A percentile compares a stretch with the other conserved stretches of the same genome.
Evolutionary conservation across 2,329 filamentous ascomycete species (phyloP).

Genomic region (Dactylellina haptotyla): DNA sequence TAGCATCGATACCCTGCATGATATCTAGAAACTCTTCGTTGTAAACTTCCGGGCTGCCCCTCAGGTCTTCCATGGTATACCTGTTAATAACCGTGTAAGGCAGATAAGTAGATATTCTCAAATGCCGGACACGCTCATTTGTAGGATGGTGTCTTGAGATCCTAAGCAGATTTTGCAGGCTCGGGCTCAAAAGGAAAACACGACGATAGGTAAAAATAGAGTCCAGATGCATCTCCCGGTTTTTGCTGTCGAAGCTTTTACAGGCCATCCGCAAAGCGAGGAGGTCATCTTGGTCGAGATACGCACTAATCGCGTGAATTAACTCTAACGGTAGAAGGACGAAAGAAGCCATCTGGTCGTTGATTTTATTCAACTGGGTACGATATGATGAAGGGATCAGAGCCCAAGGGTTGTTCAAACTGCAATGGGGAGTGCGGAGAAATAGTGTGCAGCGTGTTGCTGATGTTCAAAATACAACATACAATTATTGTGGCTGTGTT

Average conservation of each 20-base stretch:
- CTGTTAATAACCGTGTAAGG: neutral
- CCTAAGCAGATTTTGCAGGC: slow-evolving; percentile 13
- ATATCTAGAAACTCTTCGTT: neutral
- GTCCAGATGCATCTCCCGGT: slow-evolving; percentile 6
- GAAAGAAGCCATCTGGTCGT: neutral
- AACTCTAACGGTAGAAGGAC: slow-evolving; percentile 2
- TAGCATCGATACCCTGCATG: neutral
- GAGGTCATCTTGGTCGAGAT: slow-evolving; percentile 24
- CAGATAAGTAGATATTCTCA: neutral
- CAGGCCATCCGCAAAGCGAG: slow-evolving; percentile 28
- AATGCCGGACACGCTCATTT: neutral
- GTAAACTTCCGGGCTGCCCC: neutral
- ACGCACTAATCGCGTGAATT: neutral
- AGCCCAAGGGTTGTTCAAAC: neutral
- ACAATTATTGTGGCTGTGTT: too few species aligned
- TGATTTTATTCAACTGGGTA: neutral
- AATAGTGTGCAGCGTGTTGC: too few species aligned
- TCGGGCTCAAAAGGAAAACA: neutral
- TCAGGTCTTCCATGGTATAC: neutral
- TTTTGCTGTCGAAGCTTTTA: neutral
- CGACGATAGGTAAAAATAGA: slow-evolving; percentile 5
- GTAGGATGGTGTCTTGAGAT: neutral
- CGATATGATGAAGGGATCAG: neutral
- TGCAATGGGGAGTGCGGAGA: too few species aligned
- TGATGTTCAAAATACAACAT: too few species aligned